Conservation (phyloP, 1,284 basidiomycete genomes). For the Paramarasmius palmivorus region DNA sequence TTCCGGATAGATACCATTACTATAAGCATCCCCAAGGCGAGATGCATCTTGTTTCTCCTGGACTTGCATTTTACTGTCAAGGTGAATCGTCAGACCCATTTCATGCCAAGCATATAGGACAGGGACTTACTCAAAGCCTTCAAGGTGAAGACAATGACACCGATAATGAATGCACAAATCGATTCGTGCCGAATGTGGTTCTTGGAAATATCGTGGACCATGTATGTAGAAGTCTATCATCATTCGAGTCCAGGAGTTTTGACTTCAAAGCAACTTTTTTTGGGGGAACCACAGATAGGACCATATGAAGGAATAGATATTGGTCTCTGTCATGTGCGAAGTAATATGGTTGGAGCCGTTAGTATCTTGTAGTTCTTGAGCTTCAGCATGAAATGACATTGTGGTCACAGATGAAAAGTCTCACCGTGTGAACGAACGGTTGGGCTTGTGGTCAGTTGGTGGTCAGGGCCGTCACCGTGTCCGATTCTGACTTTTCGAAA, state of each 20-base stretch:
- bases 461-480: no score
- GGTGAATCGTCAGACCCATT: conserved; percentile 25
- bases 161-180: conserved; percentile 46
- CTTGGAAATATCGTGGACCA: conserved; percentile 47
- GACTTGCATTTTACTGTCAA: conserved; percentile 37
- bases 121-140: background rate
- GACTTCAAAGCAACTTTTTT: background rate
- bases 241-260: background rate
- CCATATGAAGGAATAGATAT: conserved; percentile 56
- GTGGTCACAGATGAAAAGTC: no score
- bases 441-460: no score
- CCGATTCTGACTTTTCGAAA: no score
- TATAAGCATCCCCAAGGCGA: conserved; percentile 43
- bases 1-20: conserved; percentile 44
- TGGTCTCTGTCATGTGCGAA: no score
- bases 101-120: no score
- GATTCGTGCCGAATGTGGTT: conserved; percentile 44
- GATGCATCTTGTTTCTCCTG: conserved; percentile 23
- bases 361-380: background rate
- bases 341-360: conserved; percentile 36
- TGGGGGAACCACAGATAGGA: conserved; percentile 36
- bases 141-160: conserved; percentile 46
- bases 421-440: no score
- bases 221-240: conserved; percentile 26
- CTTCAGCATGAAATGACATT: conserved; percentile 1